These are phyloP conservation scores for Leccinellum albellum DNA, from an alignment of 768 basidiomycete genomes.

Conservation along the genomic window DNA sequence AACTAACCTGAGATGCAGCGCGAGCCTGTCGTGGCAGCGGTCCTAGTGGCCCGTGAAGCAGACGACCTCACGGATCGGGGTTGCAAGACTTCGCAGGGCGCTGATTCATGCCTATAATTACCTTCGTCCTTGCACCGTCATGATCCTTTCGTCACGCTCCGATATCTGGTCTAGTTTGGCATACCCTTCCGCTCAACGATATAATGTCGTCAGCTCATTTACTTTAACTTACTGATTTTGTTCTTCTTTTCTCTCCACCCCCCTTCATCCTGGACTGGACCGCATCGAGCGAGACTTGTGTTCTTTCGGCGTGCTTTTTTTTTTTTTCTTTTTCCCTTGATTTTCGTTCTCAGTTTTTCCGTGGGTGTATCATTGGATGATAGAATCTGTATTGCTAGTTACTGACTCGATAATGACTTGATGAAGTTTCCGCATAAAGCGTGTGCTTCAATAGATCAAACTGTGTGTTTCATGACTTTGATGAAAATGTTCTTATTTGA, in stretches of 20 bases:
- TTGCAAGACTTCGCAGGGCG: not conserved
- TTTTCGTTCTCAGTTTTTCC: not conserved
- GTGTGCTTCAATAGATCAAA: not conserved
- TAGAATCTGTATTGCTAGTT: constrained; percentile 29
- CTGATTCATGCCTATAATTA: not conserved
- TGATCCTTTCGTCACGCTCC: not conserved
- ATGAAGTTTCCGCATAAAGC: not conserved
- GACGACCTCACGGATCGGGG: constrained; percentile 16
- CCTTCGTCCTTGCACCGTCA: not conserved
- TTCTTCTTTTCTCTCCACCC: not conserved
- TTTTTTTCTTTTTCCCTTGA: not conserved
- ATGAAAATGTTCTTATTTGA: no score
- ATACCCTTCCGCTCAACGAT: not conserved
- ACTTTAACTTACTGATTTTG: constrained; percentile 1
- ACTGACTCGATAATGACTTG: not conserved
- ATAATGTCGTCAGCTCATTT: not conserved
- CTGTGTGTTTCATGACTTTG: not conserved
- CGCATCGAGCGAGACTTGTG: constrained; percentile 1
- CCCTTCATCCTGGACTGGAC: not conserved
- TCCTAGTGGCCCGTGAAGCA: constrained; percentile 6
- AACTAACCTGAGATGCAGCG: constrained; percentile 10
- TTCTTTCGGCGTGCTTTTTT: not conserved
- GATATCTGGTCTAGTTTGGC: not conserved
- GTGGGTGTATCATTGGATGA: constrained; percentile 16
- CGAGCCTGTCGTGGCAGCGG: constrained; percentile 8